A percentile compares a stretch with the other conserved stretches of the same genome.
Evolutionary conservation across 106 monocot species (phyloP).

Genomic region (Allium sativum): DNA sequence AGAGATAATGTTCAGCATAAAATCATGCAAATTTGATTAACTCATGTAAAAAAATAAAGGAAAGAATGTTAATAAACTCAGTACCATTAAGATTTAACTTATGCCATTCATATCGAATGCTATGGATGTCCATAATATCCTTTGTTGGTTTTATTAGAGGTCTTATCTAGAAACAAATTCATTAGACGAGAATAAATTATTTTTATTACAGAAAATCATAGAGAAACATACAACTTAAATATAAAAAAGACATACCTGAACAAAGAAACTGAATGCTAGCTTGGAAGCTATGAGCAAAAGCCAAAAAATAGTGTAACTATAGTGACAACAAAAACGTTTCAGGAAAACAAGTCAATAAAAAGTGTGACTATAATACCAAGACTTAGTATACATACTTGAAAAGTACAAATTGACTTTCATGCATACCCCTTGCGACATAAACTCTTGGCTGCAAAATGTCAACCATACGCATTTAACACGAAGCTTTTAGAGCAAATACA

Average conservation of each 20-base stretch:
- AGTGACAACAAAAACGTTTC: constrained; percentile 10
- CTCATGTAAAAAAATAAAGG: constrained; percentile 25
- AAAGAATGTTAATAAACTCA: neutral
- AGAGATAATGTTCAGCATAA: neutral
- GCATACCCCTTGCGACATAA: constrained; percentile 97
- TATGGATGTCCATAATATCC: constrained; percentile 81
- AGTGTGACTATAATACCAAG: constrained; percentile 8
- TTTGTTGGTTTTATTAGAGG: constrained; percentile 89
- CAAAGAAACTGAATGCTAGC: constrained; percentile 74
- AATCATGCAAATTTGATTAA: neutral
- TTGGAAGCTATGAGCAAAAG: constrained; percentile 73
- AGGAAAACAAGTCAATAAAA: neutral
- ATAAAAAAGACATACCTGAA: constrained; percentile 39
- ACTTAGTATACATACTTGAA: constrained; percentile 56
- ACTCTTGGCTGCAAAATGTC: constrained; percentile 65
- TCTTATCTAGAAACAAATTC: constrained; percentile 43
- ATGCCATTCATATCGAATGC: constrained; percentile 85
- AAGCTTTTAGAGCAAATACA: neutral
- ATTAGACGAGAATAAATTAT: neutral
- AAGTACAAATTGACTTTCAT: constrained; percentile 94
- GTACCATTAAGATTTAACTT: constrained; percentile 92
- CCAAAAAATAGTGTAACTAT: constrained; percentile 97
- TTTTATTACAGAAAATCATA: neutral
- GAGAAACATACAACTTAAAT: constrained; percentile 1
- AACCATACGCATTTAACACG: neutral